These are phyloP conservation scores for Tripterygium wilfordii DNA, from an alignment of 177 flowering plant species.

Conservation along the genomic window DNA sequence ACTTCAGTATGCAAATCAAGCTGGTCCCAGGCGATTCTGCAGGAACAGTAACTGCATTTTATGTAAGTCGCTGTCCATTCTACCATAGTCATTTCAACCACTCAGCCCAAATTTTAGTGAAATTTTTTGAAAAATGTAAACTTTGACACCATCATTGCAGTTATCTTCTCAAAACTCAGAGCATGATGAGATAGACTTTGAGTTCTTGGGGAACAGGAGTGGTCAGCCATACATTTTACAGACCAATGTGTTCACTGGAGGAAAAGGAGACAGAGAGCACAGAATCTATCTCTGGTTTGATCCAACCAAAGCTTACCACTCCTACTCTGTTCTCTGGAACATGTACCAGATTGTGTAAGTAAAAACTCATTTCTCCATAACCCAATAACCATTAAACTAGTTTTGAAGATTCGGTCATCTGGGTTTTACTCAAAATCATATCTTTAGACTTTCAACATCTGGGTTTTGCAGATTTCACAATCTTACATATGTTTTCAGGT, in stretches of 20 bases:
- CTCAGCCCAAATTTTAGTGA: background rate
- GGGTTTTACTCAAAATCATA: too few species aligned
- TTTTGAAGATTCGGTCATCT: too few species aligned
- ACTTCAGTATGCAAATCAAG: background rate
- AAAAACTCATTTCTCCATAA: background rate
- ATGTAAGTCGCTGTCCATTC: background rate
- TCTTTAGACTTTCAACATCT: too few species aligned
- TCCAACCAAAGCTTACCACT: background rate
- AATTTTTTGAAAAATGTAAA: background rate
- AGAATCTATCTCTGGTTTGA: conserved; percentile 14
- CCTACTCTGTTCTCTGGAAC: background rate
- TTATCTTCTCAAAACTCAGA: background rate
- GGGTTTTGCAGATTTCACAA: background rate
- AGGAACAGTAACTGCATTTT: background rate
- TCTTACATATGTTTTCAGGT: conserved; percentile 14
- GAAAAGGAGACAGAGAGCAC: conserved; percentile 24
- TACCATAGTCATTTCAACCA: too few species aligned
- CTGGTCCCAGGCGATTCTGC: background rate
- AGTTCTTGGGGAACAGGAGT: background rate
- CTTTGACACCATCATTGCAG: background rate
- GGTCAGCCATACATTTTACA: background rate
- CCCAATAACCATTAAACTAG: background rate
- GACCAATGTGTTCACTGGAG: conserved; percentile 1
- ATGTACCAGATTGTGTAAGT: conserved; percentile 29
- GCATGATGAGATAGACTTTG: conserved; percentile 3